Conservation (phyloP, 257 asterid genomes). For the Solanum ahanhuiri region DNA sequence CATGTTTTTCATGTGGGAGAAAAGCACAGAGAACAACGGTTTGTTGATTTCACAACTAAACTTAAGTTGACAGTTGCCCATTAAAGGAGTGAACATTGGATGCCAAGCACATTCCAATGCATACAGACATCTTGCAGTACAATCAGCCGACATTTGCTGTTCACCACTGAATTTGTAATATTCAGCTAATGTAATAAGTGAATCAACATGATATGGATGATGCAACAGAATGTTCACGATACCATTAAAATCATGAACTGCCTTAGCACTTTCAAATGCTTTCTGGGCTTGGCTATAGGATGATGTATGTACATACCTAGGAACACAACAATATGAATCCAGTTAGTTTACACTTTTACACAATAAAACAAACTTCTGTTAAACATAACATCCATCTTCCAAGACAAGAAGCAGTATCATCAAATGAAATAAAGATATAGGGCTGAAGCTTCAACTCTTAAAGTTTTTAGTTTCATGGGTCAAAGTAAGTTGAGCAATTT, state of each 20-base stretch:
- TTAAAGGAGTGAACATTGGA: constrained; percentile 63
- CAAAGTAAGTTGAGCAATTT: background rate
- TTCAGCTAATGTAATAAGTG: constrained; percentile 74
- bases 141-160: constrained; percentile 86
- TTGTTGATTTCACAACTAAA: constrained; percentile 65
- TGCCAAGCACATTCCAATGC: constrained; percentile 96
- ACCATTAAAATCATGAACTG: constrained; percentile 77
- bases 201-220: constrained; percentile 88
- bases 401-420: background rate
- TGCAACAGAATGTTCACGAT: constrained; percentile 58
- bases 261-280: constrained; percentile 85
- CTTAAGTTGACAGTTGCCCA: constrained; percentile 53
- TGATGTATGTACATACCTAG: constrained; percentile 61
- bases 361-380: background rate
- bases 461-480: background rate
- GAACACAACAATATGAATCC: background rate
- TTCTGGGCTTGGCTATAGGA: constrained; percentile 78
- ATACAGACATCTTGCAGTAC: constrained; percentile 67
- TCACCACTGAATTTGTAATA: constrained; percentile 89
- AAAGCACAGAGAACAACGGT: constrained; percentile 69
- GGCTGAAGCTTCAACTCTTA: background rate
- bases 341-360: background rate
- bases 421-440: background rate
- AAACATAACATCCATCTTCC: background rate
- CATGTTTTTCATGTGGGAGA: constrained; percentile 83